phyloP scores from a whole-genome alignment of 208 protist species.

The Naegleria fowleri region DNA sequence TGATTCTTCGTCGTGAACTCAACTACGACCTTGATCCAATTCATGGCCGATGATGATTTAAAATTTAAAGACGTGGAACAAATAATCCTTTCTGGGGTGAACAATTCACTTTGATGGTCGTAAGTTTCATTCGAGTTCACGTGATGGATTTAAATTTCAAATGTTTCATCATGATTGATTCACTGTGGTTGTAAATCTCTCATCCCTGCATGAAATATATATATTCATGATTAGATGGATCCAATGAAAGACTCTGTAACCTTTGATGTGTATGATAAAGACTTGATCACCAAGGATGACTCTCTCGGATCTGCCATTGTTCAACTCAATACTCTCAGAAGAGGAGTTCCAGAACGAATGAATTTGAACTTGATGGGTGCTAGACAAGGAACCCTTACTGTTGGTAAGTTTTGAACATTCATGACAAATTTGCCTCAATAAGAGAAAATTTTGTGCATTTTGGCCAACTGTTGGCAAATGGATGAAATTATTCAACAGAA shows the following conservation, averaged over 20 bases:
- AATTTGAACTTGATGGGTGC: neutral
- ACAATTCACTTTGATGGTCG: neutral
- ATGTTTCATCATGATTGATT: too few species aligned
- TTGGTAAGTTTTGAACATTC: neutral
- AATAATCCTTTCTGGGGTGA: neutral
- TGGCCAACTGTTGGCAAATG: too few species aligned
- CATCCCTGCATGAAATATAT: too few species aligned
- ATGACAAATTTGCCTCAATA: too few species aligned
- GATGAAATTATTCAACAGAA: too few species aligned
- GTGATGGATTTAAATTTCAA: too few species aligned
- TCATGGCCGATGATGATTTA: too few species aligned
- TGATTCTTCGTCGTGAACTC: too few species aligned
- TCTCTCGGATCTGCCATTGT: neutral
- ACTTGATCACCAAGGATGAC: neutral
- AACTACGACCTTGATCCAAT: too few species aligned
- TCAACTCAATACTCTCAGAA: neutral
- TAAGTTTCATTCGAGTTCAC: too few species aligned
- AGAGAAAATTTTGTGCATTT: too few species aligned
- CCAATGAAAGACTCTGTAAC: neutral
- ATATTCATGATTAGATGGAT: neutral
- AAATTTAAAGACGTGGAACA: neutral
- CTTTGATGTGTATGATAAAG: neutral
- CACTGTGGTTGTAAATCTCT: too few species aligned
- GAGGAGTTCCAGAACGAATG: neutral
- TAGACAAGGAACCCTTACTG: neutral